Conservation (phyloP, 73 alveolate species). For the Blepharisma stoltei region DNA sequence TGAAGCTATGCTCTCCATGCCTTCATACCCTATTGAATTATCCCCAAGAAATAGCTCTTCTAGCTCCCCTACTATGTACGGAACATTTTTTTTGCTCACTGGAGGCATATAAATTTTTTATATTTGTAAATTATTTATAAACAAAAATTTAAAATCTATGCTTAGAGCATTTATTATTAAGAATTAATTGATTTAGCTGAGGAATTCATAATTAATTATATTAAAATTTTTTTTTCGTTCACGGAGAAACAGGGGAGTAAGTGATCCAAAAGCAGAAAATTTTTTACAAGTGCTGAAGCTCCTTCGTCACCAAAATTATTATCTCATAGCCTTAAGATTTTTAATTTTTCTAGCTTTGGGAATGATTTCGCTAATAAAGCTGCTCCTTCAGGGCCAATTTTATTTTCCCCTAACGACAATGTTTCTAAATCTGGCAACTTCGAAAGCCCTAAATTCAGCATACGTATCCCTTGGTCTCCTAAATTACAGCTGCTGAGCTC, state of each 20-base stretch:
- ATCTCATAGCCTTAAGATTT: neutral
- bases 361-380: neutral
- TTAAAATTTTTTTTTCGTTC: no score
- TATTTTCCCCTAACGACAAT: neutral
- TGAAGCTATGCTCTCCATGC: neutral
- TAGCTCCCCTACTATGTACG: neutral
- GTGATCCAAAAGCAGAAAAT: neutral
- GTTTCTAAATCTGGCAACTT: neutral
- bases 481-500: neutral
- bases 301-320: neutral
- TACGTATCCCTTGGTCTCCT: neutral
- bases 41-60: conserved; percentile 6
- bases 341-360: neutral
- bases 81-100: no score
- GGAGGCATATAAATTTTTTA: no score
- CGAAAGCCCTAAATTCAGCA: neutral
- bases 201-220: no score
- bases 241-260: no score
- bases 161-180: no score
- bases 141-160: no score
- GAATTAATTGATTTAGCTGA: no score
- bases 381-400: conserved; percentile 22
- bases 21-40: neutral
- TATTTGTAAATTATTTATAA: no score
- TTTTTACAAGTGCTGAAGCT: neutral